Evolutionary conservation across 352 stramenopile genomes (phyloP).

Genomic region (Phytophthora rubi): DNA sequence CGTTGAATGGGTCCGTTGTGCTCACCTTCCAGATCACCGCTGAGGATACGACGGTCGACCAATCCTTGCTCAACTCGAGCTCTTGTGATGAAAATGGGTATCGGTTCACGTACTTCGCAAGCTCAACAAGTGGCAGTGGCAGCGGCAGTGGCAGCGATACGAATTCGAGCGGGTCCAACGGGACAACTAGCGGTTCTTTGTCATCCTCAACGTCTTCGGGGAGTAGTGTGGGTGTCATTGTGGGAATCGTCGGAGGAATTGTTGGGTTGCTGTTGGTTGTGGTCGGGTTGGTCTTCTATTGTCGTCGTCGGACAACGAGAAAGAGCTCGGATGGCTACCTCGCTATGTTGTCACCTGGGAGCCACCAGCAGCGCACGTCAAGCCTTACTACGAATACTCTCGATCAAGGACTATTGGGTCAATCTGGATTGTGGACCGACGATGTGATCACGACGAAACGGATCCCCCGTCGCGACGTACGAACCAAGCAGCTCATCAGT

Average conservation of each 20-base stretch:
- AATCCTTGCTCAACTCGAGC: not conserved
- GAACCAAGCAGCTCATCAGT: conserved; percentile 18
- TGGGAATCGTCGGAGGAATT: not conserved
- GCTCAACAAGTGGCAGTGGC: not conserved
- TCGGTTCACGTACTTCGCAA: not conserved
- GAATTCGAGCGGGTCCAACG: not conserved
- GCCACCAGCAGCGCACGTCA: not conserved
- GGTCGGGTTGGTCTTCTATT: not conserved
- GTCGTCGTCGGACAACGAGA: not conserved
- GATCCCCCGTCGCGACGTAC: conserved; percentile 28
- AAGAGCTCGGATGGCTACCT: not conserved
- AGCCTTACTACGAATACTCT: not conserved
- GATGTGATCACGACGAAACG: conserved; percentile 30
- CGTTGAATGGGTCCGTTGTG: not conserved
- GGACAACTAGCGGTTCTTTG: not conserved
- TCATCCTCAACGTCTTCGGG: not conserved
- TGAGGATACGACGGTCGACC: not conserved
- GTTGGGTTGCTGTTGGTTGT: not conserved
- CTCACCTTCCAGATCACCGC: not conserved
- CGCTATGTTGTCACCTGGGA: not conserved
- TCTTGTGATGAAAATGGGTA: not conserved
- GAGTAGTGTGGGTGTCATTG: not conserved
- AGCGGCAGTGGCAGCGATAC: not conserved
- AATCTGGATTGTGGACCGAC: conserved; percentile 23
- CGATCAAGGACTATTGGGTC: not conserved